Conservation (phyloP, 768 basidiomycete species). For the Erythrobasidium yunnanense region DNA sequence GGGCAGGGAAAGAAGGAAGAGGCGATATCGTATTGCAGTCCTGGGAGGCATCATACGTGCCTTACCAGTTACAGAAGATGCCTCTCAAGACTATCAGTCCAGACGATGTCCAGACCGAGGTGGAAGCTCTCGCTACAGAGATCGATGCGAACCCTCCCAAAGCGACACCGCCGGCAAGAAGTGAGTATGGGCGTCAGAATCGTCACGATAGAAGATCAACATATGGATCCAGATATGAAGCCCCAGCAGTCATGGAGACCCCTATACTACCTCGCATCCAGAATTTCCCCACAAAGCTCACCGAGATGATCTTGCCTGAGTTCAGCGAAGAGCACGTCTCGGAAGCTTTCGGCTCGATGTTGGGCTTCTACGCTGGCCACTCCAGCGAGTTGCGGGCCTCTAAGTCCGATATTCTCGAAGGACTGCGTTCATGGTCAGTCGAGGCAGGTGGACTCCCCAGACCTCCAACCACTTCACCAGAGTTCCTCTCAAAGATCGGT, state of each 20-base stretch:
- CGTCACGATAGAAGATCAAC: background rate
- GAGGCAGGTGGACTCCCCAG: slow-evolving; percentile 49
- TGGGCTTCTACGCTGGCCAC: slow-evolving; percentile 62
- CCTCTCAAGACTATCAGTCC: slow-evolving; percentile 56
- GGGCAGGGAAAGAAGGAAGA: slow-evolving; percentile 48
- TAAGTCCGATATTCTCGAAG: slow-evolving; percentile 48
- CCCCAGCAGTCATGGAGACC: slow-evolving; percentile 12
- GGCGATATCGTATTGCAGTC: slow-evolving; percentile 53
- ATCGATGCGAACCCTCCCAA: slow-evolving; percentile 47
- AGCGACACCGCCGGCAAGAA: background rate
- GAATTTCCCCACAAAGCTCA: slow-evolving; percentile 37
- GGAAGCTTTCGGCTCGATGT: slow-evolving; percentile 55
- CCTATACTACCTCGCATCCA: slow-evolving; percentile 30
- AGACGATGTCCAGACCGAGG: slow-evolving; percentile 47
- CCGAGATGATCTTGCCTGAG: slow-evolving; percentile 32
- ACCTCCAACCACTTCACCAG: slow-evolving; percentile 50
- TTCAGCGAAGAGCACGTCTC: slow-evolving; percentile 43
- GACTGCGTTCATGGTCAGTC: slow-evolving; percentile 54
- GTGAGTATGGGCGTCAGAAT: background rate
- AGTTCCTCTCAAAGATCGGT: slow-evolving; percentile 47
- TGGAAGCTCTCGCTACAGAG: slow-evolving; percentile 47
- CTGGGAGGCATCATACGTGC: slow-evolving; percentile 50
- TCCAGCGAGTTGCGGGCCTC: slow-evolving; percentile 47
- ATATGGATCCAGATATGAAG: too few relatives aligned
- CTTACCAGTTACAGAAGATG: slow-evolving; percentile 54